Conservation (phyloP, 1,284 basidiomycete genomes). For the Vanrija pseudolonga region DNA sequence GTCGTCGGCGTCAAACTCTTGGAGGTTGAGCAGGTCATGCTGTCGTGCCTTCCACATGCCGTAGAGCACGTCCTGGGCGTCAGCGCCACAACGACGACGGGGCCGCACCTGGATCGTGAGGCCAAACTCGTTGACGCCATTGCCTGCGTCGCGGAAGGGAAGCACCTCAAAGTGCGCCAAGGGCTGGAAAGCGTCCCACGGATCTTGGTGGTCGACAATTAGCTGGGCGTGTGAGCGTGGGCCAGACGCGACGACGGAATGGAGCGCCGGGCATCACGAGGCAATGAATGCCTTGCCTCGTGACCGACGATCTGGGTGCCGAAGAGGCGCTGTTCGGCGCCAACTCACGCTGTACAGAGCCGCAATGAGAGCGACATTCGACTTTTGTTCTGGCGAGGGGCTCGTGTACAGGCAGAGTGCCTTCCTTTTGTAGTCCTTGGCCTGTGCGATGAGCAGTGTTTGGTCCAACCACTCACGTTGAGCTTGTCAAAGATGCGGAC, state of each 20-base stretch:
- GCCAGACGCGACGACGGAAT: neutral
- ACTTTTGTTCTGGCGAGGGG: conserved; percentile 77
- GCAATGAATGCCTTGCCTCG: neutral
- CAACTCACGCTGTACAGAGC: conserved; percentile 63
- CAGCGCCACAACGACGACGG: neutral
- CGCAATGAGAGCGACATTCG: conserved; percentile 88
- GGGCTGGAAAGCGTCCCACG: conserved; percentile 92
- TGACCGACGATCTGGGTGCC: neutral
- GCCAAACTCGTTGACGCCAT: conserved; percentile 87
- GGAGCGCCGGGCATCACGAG: no score
- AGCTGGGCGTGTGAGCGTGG: conserved; percentile 59
- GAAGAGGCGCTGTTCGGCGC: neutral
- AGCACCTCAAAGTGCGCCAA: conserved; percentile 86
- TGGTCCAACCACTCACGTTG: conserved; percentile 60
- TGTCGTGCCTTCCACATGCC: conserved; percentile 93
- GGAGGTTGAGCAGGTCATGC: conserved; percentile 82
- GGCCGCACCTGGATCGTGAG: conserved; percentile 67
- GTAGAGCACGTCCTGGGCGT: conserved; percentile 75
- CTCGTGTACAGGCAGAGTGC: conserved; percentile 83
- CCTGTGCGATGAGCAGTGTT: conserved; percentile 53
- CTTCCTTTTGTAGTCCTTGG: conserved; percentile 54
- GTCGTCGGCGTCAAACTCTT: conserved; percentile 63
- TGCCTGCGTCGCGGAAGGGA: conserved; percentile 94
- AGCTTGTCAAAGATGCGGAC: conserved; percentile 84
- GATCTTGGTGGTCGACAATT: conserved; percentile 86